Conservation (phyloP, 192 early-diverging fungal genomes). For the Phycomyces blakesleeanus region DNA sequence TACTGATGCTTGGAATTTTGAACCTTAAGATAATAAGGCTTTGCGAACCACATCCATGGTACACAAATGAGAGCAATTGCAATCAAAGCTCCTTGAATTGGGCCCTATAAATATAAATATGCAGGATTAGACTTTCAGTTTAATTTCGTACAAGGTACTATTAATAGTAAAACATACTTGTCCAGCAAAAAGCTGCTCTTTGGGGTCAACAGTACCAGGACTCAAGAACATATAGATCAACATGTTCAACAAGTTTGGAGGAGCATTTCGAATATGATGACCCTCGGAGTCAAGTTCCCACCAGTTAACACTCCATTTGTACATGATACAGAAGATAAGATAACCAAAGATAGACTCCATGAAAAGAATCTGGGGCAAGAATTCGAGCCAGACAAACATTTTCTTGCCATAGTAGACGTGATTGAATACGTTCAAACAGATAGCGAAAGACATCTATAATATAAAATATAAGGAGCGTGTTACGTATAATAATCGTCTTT, state of each 20-base stretch:
- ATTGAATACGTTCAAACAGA: conserved; percentile 86
- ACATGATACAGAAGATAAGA: conserved; percentile 82
- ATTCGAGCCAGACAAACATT: conserved; percentile 79
- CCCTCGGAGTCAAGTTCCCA: conserved; percentile 65
- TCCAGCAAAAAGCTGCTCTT: conserved; percentile 77
- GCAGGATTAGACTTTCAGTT: too few species aligned
- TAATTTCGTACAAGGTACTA: too few species aligned
- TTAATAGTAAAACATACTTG: conserved; percentile 54
- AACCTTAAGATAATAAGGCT: conserved; percentile 80
- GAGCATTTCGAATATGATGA: conserved; percentile 60
- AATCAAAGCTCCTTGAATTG: conserved; percentile 78
- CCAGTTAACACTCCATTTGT: conserved; percentile 97
- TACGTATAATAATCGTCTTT: neutral
- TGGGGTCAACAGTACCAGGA: conserved; percentile 72
- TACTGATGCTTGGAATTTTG: conserved; percentile 84
- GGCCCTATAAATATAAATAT: conserved; percentile 32
- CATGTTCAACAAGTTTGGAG: conserved; percentile 94
- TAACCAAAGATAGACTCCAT: conserved; percentile 95
- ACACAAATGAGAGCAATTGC: conserved; percentile 84
- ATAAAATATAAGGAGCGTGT: neutral
- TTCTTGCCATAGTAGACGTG: conserved; percentile 83
- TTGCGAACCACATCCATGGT: conserved; percentile 96
- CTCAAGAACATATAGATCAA: conserved; percentile 99
- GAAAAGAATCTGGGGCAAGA: conserved; percentile 93
- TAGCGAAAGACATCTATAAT: conserved; percentile 83